A percentile compares a stretch with the other conserved stretches of the same genome.
phyloP scores from a whole-genome alignment of 1,284 basidiomycete genomes.

The Somion occarium region DNA sequence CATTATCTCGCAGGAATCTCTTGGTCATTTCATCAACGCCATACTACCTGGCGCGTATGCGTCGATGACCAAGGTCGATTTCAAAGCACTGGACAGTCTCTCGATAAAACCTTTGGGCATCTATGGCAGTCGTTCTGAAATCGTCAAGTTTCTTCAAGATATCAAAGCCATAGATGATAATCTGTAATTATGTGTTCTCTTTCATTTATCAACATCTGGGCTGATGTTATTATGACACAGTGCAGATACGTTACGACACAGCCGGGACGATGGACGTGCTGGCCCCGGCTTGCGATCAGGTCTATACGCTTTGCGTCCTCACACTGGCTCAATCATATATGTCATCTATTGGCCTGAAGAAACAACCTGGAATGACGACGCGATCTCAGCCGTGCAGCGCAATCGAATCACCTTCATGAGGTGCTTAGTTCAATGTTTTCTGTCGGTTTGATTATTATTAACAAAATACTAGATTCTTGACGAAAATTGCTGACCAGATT shows the following conservation, averaged over 20 bases:
- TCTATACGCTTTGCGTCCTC: conserved; percentile 35
- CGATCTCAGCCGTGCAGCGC: conserved; percentile 36
- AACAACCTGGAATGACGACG: conserved; percentile 52
- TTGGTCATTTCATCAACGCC: conserved; percentile 40
- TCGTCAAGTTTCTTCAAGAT: conserved; percentile 38
- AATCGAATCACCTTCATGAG: conserved; percentile 61
- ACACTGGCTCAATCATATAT: conserved; percentile 28
- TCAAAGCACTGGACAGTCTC: conserved; percentile 40
- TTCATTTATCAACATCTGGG: not conserved
- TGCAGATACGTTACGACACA: conserved; percentile 6
- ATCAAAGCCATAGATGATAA: conserved; percentile 31
- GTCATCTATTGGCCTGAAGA: conserved; percentile 61
- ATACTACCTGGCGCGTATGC: conserved; percentile 43
- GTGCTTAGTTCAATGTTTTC: conserved; percentile 24
- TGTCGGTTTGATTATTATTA: not conserved
- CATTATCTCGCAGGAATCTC: conserved; percentile 46
- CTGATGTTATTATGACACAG: conserved; percentile 4
- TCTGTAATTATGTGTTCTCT: conserved; percentile 23
- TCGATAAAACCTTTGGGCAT: conserved; percentile 46
- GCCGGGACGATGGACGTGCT: not conserved
- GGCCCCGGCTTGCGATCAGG: conserved; percentile 42
- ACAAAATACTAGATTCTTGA: conserved; percentile 41
- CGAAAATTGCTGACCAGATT: conserved; percentile 50
- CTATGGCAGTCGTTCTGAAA: conserved; percentile 48
- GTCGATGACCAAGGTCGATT: conserved; percentile 49